Conservation (phyloP, 352 stramenopile species). For the Elongisporangium undulatum region DNA sequence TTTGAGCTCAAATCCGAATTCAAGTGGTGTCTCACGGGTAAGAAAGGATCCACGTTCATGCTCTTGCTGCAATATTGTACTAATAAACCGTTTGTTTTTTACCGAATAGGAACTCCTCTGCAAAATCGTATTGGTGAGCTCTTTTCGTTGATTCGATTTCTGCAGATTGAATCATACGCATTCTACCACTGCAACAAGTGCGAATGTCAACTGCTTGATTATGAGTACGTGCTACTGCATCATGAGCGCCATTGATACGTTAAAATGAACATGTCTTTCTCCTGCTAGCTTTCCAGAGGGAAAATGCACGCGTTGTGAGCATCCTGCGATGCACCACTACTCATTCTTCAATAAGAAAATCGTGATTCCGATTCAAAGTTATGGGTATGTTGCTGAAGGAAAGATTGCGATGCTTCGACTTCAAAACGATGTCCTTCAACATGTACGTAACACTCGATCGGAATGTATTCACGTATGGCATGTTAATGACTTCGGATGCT, state of each 20-base stretch:
- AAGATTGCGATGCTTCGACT: conserved; percentile 95
- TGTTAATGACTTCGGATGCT: conserved; percentile 1
- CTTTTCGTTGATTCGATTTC: conserved; percentile 97
- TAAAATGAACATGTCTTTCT: conserved; percentile 10
- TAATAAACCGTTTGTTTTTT: conserved; percentile 2
- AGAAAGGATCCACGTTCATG: conserved; percentile 4
- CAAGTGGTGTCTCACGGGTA: conserved; percentile 98
- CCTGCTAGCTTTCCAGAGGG: conserved; percentile 55
- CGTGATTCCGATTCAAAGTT: conserved; percentile 97
- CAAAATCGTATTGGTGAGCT: conserved; percentile 94
- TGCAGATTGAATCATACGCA: conserved; percentile 96
- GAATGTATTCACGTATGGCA: background rate
- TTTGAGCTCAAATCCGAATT: conserved; percentile 96
- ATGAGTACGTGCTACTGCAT: conserved; percentile 62
- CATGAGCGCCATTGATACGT: conserved; percentile 17
- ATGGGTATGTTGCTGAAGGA: conserved; percentile 91
- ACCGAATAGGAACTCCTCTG: conserved; percentile 81
- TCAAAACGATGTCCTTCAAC: conserved; percentile 90
- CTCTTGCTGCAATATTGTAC: background rate
- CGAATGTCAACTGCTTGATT: conserved; percentile 96
- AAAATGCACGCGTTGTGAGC: conserved; percentile 90
- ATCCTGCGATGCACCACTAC: conserved; percentile 95
- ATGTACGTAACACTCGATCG: conserved; percentile 34
- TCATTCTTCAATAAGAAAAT: conserved; percentile 99
- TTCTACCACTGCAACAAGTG: conserved; percentile 97